These are phyloP conservation scores for Penicillium janthinellum DNA, from an alignment of 2,329 filamentous ascomycete species.

Conservation along the genomic window DNA sequence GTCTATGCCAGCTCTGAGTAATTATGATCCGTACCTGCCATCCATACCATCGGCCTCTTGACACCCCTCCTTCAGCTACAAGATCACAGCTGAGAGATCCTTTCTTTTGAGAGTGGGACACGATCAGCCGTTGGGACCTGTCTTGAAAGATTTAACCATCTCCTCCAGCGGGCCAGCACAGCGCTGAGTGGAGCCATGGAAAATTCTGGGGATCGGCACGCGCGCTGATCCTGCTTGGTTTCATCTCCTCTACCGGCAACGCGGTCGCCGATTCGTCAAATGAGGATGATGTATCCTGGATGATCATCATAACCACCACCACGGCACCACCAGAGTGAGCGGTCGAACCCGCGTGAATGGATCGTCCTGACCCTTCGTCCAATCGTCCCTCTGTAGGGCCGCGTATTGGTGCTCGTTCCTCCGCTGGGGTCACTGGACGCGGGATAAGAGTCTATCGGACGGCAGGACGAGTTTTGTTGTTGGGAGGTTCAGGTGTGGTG, in stretches of 20 bases:
- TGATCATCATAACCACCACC: background rate
- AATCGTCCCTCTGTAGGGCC: conserved; percentile 12
- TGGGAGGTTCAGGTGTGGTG: background rate
- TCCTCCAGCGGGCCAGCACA: too few relatives aligned
- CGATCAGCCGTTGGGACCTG: background rate
- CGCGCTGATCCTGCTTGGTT: conserved; percentile 27
- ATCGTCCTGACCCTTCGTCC: conserved; percentile 25
- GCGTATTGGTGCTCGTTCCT: background rate
- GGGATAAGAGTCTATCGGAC: background rate
- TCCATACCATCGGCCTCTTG: too few relatives aligned
- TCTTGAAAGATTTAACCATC: background rate
- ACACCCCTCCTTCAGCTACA: too few relatives aligned
- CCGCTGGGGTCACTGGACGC: background rate
- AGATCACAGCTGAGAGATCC: too few relatives aligned
- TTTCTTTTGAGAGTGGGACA: background rate
- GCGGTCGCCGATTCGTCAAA: conserved; percentile 26
- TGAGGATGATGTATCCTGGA: conserved; percentile 7
- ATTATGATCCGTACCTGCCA: too few relatives aligned
- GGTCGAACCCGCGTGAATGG: conserved; percentile 31
- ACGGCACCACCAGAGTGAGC: background rate
- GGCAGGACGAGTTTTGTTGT: background rate
- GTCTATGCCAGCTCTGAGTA: background rate
- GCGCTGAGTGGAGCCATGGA: background rate
- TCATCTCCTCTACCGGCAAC: conserved; percentile 23
- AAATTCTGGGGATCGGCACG: conserved; percentile 27